Evolutionary conservation across 176 grass and related monocot species (phyloP), one percentile per base, ranked within the genome.

Genomic region (Oryza punctata): DNA sequence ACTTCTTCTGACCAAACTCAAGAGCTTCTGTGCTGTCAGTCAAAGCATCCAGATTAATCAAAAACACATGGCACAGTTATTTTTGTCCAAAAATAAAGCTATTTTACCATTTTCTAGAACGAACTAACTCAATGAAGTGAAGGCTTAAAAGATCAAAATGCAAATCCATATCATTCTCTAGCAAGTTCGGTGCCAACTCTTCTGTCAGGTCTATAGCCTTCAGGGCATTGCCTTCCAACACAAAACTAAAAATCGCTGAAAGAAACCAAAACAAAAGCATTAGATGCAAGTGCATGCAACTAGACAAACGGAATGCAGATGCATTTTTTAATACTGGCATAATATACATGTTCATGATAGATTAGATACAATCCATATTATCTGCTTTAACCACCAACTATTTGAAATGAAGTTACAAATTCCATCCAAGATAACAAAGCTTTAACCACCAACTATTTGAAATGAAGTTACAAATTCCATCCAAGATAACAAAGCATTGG

Each of bases 121-220:
- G 88, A 67, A 99, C 84, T 25, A 99, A 81, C 67, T 99, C 93
- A 74, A 94, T 90, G 85, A 99, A 99, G 77, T 99, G 93, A 23
- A 99, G 97, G 80, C 93, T 96, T 85, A 96, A 49, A 72, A 99
- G 89, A 80, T 96, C 97, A 90, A 96, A 96, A 86, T 94, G 78
- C 69, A 96, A 88, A 78, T 94, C 93, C 88, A 89, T 94, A 89
- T 99, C 91, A 28, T 89, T 87, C 71, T 89, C 89, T 25, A 96
- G 79, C 81, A 99, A 91, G 50, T 89, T 94, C 29, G 97, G 91
- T 4, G 91, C 85, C 85, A 99, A 81, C 59, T 96, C 89, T 87
- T 99, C 86, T 73, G 91, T 96, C 67, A 96, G 88, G 67, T 99
- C 89, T 89, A 92, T 99, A 63, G 97, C 93, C 40, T 99, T 88